phyloP scores from a whole-genome alignment of 768 basidiomycete species.

The Chalciporus piperatus region DNA sequence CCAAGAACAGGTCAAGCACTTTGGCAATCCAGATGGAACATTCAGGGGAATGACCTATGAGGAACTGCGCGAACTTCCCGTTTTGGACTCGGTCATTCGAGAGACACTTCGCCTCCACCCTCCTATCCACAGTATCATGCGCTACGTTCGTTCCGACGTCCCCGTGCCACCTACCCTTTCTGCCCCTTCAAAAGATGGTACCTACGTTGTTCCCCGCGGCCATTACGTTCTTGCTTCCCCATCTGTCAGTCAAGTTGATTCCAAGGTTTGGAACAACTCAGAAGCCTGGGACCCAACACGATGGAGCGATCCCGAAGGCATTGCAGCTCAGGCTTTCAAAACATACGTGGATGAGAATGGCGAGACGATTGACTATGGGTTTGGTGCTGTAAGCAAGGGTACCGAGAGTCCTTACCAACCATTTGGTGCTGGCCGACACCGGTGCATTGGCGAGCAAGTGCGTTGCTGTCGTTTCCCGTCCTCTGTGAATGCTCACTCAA shows the following conservation, averaged over 20 bases:
- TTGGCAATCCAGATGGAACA: slow-evolving; percentile 75
- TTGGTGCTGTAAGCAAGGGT: slow-evolving; percentile 92
- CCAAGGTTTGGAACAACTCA: slow-evolving; percentile 73
- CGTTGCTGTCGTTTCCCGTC: slow-evolving; percentile 10
- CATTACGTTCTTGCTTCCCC: slow-evolving; percentile 89
- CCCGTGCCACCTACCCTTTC: slow-evolving; percentile 77
- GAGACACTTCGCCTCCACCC: slow-evolving; percentile 93
- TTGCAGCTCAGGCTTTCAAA: slow-evolving; percentile 75
- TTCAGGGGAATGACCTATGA: slow-evolving; percentile 83
- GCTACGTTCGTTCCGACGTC: slow-evolving; percentile 85
- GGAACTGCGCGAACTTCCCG: slow-evolving; percentile 75
- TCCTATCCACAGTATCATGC: slow-evolving; percentile 94
- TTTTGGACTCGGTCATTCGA: slow-evolving; percentile 87
- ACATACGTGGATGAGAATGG: slow-evolving; percentile 71
- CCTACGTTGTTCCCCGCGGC: slow-evolving; percentile 87
- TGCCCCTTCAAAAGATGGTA: slow-evolving; percentile 67
- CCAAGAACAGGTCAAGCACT: slow-evolving; percentile 83
- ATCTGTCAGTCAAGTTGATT: slow-evolving; percentile 85
- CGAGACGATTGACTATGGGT: slow-evolving; percentile 95
- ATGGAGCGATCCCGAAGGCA: slow-evolving; percentile 84
- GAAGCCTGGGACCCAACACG: slow-evolving; percentile 73
- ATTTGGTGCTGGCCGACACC: slow-evolving; percentile 94
- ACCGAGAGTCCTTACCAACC: slow-evolving; percentile 96
- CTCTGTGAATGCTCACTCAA: slow-evolving; percentile 3
- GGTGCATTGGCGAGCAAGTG: slow-evolving; percentile 91